Conservation (phyloP, 768 basidiomycete species). For the Tubosaeta sp. region DNA sequence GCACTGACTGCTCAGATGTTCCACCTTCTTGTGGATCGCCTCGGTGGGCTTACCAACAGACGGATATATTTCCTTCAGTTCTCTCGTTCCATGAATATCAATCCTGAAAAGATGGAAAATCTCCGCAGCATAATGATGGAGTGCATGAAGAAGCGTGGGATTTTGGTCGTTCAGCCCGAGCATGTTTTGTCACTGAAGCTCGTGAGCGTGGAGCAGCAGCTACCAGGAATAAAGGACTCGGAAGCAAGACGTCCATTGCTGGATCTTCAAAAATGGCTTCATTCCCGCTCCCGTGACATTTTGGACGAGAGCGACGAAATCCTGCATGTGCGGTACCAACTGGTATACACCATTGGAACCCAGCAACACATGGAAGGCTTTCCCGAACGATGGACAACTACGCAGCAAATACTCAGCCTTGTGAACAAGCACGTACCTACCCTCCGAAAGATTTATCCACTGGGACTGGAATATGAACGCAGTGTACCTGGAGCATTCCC, state of each 20-base stretch:
- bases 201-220: slow-evolving; percentile 26
- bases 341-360: slow-evolving; percentile 42
- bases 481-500: slow-evolving; percentile 3
- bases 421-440: slow-evolving; percentile 8
- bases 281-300: slow-evolving; percentile 14
- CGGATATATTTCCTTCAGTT: slow-evolving; percentile 45
- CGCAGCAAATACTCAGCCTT: slow-evolving; percentile 37
- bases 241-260: slow-evolving; percentile 16
- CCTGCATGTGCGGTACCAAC: slow-evolving; percentile 42
- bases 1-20: slow-evolving; percentile 44
- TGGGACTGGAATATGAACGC: not conserved
- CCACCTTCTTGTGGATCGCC: slow-evolving; percentile 36
- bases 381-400: slow-evolving; percentile 41
- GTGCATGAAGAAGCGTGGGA: slow-evolving; percentile 36
- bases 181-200: slow-evolving; percentile 47
- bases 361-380: slow-evolving; percentile 35
- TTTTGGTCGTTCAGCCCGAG: slow-evolving; percentile 46
- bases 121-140: slow-evolving; percentile 10
- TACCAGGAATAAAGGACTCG: slow-evolving; percentile 10
- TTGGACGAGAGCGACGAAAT: slow-evolving; percentile 32
- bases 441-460: slow-evolving; percentile 1
- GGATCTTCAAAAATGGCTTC: slow-evolving; percentile 15
- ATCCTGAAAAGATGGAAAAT: slow-evolving; percentile 16
- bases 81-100: slow-evolving; percentile 32
- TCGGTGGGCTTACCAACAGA: slow-evolving; percentile 42